These are phyloP conservation scores for Stellera chamaejasme DNA, from an alignment of 345 rosid genomes.

Conservation along the genomic window DNA sequence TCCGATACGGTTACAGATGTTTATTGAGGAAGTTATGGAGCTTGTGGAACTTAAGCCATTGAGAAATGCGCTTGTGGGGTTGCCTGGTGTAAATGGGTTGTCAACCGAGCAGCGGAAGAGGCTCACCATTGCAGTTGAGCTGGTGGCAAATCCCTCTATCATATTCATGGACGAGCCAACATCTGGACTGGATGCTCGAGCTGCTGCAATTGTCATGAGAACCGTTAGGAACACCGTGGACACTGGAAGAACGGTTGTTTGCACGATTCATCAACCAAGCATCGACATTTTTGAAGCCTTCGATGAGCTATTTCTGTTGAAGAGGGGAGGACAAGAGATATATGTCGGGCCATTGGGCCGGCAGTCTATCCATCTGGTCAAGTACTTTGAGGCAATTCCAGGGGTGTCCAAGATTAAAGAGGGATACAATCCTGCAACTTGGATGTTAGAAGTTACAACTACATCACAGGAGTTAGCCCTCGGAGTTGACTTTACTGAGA, in stretches of 20 bases:
- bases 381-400: conserved; percentile 61
- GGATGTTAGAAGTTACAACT: conserved; percentile 72
- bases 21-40: conserved; percentile 83
- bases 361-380: conserved; percentile 46
- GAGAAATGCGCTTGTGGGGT: conserved; percentile 64
- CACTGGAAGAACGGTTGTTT: conserved; percentile 83
- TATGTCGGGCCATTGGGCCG: conserved; percentile 75
- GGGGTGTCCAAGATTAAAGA: conserved; percentile 59
- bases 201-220: conserved; percentile 92
- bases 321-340: conserved; percentile 78
- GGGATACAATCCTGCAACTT: conserved; percentile 84
- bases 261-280: conserved; percentile 94
- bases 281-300: conserved; percentile 90
- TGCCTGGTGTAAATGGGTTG: conserved; percentile 73
- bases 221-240: conserved; percentile 86
- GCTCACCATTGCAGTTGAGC: conserved; percentile 90
- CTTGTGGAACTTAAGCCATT: conserved; percentile 61
- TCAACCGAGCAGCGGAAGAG: conserved; percentile 87
- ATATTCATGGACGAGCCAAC: conserved; percentile 97
- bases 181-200: conserved; percentile 91
- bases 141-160: conserved; percentile 87
- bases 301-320: conserved; percentile 73
- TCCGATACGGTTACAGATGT: conserved; percentile 35
- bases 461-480: conserved; percentile 48
- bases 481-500: conserved; percentile 52